Percentiles rank a stretch among this genome's conserved stretches.
Conservation (phyloP, 1,139 yeast genomes). For the Saccharomyces pastorianus region DNA sequence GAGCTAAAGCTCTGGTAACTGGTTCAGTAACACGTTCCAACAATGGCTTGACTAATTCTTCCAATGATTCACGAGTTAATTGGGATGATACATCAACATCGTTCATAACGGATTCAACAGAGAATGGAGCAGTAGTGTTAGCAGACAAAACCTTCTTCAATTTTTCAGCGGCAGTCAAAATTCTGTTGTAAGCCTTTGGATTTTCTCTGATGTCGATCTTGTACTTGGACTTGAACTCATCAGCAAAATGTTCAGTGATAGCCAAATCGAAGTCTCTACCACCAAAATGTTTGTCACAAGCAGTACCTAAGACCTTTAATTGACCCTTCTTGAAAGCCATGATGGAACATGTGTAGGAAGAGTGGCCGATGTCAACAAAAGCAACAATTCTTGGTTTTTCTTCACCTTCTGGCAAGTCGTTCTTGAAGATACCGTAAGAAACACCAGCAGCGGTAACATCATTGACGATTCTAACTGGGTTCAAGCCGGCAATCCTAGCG, state of each 20-base stretch:
- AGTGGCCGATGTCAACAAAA: conserved; percentile 91
- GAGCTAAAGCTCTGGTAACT: conserved; percentile 69
- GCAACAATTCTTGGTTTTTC: conserved; percentile 87
- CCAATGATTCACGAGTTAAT: conserved; percentile 84
- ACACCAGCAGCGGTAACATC: conserved; percentile 98
- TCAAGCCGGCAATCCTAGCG: conserved; percentile 87
- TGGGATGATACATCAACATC: conserved; percentile 92
- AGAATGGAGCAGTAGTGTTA: conserved; percentile 86
- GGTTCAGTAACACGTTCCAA: conserved; percentile 68
- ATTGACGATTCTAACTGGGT: conserved; percentile 95
- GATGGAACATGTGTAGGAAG: conserved; percentile 83
- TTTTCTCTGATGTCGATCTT: conserved; percentile 84
- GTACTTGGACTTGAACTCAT: conserved; percentile 80
- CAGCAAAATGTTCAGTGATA: conserved; percentile 88
- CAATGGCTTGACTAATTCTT: conserved; percentile 75
- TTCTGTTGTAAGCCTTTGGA: conserved; percentile 91
- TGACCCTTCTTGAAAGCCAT: conserved; percentile 93
- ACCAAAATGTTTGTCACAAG: conserved; percentile 92
- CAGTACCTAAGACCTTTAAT: conserved; percentile 81
- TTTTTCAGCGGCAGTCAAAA: conserved; percentile 81
- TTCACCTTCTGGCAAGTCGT: conserved; percentile 65
- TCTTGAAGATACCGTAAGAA: conserved; percentile 96
- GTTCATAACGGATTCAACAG: conserved; percentile 90
- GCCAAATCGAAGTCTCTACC: conserved; percentile 93
- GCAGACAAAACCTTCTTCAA: conserved; percentile 95